Percentiles rank a stretch among this genome's conserved stretches.
phyloP scores from a whole-genome alignment of 2,329 filamentous ascomycete species.

The Aspergillus fischeri region DNA sequence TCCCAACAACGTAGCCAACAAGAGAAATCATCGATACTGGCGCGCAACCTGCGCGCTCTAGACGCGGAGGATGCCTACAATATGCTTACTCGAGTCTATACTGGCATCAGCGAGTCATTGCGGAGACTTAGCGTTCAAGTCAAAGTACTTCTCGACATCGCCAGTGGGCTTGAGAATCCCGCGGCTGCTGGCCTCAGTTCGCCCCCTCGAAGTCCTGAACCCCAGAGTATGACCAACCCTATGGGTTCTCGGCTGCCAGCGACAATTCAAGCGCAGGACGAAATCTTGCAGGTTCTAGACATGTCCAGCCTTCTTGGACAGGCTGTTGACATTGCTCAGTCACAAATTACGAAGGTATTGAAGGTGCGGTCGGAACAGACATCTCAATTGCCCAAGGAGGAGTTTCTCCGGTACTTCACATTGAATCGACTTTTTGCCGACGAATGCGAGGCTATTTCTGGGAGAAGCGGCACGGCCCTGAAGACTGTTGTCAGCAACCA shows the following conservation, averaged over 20 bases:
- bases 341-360: conserved; percentile 60
- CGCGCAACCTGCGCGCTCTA: conserved; percentile 79
- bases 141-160: conserved; percentile 91
- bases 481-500: conserved; percentile 61
- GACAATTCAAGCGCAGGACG: conserved; percentile 47
- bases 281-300: conserved; percentile 60
- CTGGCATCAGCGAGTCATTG: conserved; percentile 80
- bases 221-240: conserved; percentile 42
- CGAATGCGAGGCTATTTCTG: conserved; percentile 63
- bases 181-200: conserved; percentile 40
- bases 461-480: conserved; percentile 55
- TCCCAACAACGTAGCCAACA: conserved; percentile 69
- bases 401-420: conserved; percentile 60
- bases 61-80: conserved; percentile 81
- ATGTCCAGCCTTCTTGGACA: conserved; percentile 63
- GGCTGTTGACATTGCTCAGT: conserved; percentile 63
- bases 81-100: conserved; percentile 77
- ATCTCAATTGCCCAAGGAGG: conserved; percentile 50
- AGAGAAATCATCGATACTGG: conserved; percentile 83
- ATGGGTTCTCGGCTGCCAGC: conserved; percentile 22
- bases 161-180: conserved; percentile 55
- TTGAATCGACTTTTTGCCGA: conserved; percentile 62
- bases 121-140: conserved; percentile 83
- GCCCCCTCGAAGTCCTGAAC: conserved; percentile 45
- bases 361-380: conserved; percentile 61